These are phyloP conservation scores for Emmonsiellopsis sp. DNA, from an alignment of 2,329 filamentous ascomycete genomes.

Conservation along the genomic window DNA sequence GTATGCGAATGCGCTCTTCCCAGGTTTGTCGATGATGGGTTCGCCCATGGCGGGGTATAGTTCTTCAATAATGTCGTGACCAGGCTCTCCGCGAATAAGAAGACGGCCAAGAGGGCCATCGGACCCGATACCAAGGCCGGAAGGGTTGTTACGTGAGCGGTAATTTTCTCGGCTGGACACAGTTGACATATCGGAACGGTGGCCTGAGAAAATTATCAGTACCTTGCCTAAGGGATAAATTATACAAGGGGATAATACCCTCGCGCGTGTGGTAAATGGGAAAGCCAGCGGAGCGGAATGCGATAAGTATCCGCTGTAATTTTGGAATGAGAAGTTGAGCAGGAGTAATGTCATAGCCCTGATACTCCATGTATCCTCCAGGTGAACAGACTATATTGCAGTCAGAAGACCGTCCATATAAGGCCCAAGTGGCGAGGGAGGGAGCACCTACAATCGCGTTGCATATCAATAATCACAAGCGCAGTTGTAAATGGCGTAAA, in stretches of 20 bases:
- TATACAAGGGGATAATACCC: conserved; percentile 19
- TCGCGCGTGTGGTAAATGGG: conserved; percentile 38
- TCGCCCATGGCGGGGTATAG: conserved; percentile 40
- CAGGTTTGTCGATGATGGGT: conserved; percentile 46
- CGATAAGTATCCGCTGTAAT: conserved; percentile 28
- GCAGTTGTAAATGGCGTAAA: conserved; percentile 37
- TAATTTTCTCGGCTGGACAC: conserved; percentile 45
- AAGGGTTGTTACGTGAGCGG: conserved; percentile 43
- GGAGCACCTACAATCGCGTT: conserved; percentile 35
- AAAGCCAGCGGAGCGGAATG: conserved; percentile 31
- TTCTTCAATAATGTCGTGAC: conserved; percentile 49
- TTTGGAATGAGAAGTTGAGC: conserved; percentile 32
- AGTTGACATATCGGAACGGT: conserved; percentile 46
- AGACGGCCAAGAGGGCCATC: conserved; percentile 48
- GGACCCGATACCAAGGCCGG: conserved; percentile 43
- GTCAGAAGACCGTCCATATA: neutral
- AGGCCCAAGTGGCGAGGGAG: neutral
- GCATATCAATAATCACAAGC: conserved; percentile 40
- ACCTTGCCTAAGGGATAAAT: neutral
- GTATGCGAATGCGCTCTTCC: conserved; percentile 43
- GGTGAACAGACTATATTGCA: conserved; percentile 28
- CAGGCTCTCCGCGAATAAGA: conserved; percentile 47
- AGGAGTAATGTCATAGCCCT: conserved; percentile 34
- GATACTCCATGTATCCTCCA: conserved; percentile 36
- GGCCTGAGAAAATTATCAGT: conserved; percentile 20